Conservation (phyloP, 345 rosid genomes). For the Eucalyptus globulus region DNA sequence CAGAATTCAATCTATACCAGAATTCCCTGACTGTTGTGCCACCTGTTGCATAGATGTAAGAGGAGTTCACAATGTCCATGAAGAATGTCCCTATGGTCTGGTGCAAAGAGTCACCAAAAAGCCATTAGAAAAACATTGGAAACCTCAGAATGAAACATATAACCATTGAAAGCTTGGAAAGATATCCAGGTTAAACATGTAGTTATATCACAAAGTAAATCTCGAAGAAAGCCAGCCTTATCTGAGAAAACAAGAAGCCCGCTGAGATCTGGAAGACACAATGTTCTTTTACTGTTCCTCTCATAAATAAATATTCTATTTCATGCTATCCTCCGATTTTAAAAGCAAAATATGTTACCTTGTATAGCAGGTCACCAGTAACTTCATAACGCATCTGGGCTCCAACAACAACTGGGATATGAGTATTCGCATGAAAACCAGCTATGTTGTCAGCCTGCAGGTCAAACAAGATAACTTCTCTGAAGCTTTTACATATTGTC, state of each 20-base stretch:
- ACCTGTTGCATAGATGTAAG: conserved; percentile 93
- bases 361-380: conserved; percentile 81
- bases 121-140: not conserved
- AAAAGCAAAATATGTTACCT: conserved; percentile 26
- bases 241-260: not conserved
- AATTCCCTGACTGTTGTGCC: conserved; percentile 77
- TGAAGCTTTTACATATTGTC: not conserved
- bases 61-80: conserved; percentile 76
- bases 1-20: conserved; percentile 37
- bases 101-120: not conserved
- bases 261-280: not conserved
- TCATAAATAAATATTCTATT: not conserved
- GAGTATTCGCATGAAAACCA: conserved; percentile 86
- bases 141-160: not conserved
- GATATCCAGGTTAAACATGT: not conserved
- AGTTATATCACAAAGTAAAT: not conserved
- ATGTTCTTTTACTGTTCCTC: not conserved
- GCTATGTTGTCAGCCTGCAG: conserved; percentile 82
- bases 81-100: conserved; percentile 70
- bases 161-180: not conserved
- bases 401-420: conserved; percentile 91
- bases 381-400: conserved; percentile 90
- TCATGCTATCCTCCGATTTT: not conserved
- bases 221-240: not conserved
- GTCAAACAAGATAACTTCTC: not conserved